Evolutionary conservation across 2,329 filamentous ascomycete species (phyloP).

Genomic region (Lojkania enalia): DNA sequence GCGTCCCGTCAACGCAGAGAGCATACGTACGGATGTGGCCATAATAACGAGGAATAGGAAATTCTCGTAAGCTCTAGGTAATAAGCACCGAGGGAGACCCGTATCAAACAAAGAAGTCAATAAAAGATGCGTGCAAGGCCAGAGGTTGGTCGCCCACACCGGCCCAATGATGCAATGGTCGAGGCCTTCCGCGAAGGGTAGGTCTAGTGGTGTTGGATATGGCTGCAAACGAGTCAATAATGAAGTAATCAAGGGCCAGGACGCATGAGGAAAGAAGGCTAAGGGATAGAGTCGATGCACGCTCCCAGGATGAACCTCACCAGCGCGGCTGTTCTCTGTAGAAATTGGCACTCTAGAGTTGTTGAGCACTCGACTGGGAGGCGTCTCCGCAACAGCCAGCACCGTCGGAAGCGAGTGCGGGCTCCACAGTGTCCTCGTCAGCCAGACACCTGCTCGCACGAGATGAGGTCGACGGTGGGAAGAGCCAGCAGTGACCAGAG

Average conservation of each 20-base stretch:
- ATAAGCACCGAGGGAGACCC: not conserved
- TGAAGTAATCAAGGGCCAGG: not conserved
- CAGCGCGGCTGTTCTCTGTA: no score
- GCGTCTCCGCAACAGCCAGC: no score
- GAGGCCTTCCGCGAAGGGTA: not conserved
- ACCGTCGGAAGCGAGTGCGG: no score
- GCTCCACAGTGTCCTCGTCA: not conserved
- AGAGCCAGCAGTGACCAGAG: conserved; percentile 6
- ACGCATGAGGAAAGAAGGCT: not conserved
- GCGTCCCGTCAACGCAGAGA: no score
- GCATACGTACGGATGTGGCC: not conserved
- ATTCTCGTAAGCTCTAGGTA: not conserved
- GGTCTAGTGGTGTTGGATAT: not conserved
- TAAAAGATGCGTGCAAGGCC: not conserved
- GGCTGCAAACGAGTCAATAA: not conserved
- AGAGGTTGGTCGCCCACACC: not conserved
- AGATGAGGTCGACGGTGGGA: conserved; percentile 3
- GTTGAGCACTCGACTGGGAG: not conserved
- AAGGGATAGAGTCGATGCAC: not conserved
- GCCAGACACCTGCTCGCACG: not conserved
- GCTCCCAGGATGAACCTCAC: conserved; percentile 3
- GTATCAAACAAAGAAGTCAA: not conserved
- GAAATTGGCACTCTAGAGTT: not conserved
- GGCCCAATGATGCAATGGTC: not conserved
- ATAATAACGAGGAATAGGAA: not conserved